Evolutionary conservation across 345 rosid species (phyloP).

Genomic region (Populus tremula): DNA sequence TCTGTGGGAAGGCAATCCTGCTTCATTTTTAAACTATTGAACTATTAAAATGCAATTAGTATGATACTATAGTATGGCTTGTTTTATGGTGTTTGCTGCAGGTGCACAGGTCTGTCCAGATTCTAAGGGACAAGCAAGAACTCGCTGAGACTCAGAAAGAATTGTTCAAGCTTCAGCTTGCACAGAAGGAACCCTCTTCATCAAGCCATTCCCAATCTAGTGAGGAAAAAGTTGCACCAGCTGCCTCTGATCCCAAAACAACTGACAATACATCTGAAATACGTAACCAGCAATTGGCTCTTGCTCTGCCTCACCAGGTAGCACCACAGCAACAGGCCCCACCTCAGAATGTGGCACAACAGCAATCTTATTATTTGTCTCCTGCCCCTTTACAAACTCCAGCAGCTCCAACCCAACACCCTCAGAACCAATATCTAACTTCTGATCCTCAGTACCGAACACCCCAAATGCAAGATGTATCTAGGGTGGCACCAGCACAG

Average conservation of each 20-base stretch:
- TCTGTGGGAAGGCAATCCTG: not conserved
- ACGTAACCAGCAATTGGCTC: conserved; percentile 80
- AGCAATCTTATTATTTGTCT: conserved; percentile 70
- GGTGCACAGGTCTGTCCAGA: conserved; percentile 99
- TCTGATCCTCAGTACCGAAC: conserved; percentile 67
- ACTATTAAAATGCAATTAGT: not conserved
- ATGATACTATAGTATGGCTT: conserved; percentile 7
- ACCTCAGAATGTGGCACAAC: conserved; percentile 54
- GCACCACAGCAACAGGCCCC: conserved; percentile 58
- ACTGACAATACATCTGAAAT: conserved; percentile 54
- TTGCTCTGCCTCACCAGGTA: conserved; percentile 86
- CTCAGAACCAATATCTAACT: conserved; percentile 51
- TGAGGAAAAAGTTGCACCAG: conserved; percentile 64
- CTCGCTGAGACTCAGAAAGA: conserved; percentile 93
- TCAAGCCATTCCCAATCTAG: conserved; percentile 58
- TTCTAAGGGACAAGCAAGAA: conserved; percentile 97
- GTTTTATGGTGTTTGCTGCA: conserved; percentile 29
- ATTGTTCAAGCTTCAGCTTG: conserved; percentile 86
- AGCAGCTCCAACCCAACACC: conserved; percentile 43
- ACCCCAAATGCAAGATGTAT: conserved; percentile 57
- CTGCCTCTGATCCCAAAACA: conserved; percentile 59
- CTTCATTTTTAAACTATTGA: not conserved
- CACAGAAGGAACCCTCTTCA: conserved; percentile 75
- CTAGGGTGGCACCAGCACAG: conserved; percentile 56
- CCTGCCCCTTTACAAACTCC: conserved; percentile 51